Evolutionary conservation across 257 asterid genomes (phyloP).

Genomic region (Euphrasia confusa): DNA sequence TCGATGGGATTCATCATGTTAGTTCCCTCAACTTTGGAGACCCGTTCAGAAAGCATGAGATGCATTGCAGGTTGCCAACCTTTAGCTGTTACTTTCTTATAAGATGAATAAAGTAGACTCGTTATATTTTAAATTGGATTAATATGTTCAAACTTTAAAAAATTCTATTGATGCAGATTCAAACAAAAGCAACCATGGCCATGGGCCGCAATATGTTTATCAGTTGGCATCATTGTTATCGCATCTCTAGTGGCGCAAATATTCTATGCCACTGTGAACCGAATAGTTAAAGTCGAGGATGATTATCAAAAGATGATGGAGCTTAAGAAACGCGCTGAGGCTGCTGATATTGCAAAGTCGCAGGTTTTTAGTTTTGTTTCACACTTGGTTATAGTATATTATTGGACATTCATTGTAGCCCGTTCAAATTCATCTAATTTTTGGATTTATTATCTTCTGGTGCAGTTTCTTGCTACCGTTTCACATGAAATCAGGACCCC

Average conservation of each 20-base stretch:
- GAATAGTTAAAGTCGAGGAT: constrained; percentile 85
- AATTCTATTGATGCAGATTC: constrained; percentile 45
- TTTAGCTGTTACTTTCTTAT: too few relatives aligned
- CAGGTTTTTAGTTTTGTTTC: constrained; percentile 47
- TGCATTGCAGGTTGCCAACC: constrained; percentile 75
- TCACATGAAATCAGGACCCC: constrained; percentile 99
- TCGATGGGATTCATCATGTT: constrained; percentile 50
- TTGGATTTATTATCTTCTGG: constrained; percentile 15
- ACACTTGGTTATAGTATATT: constrained; percentile 1
- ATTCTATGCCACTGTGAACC: constrained; percentile 67
- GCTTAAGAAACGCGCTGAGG: constrained; percentile 88
- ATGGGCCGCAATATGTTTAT: constrained; percentile 53
- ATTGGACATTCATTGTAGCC: not conserved
- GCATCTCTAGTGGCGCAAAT: constrained; percentile 61
- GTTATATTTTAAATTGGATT: too few relatives aligned
- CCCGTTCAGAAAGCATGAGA: constrained; percentile 90
- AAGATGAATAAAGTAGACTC: too few relatives aligned
- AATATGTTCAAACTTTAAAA: too few relatives aligned
- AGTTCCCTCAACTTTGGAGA: constrained; percentile 91
- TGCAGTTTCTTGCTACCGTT: constrained; percentile 98
- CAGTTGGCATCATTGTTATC: constrained; percentile 53
- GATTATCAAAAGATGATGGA: constrained; percentile 67
- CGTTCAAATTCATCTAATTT: not conserved
- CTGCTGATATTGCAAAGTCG: constrained; percentile 89
- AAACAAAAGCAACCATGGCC: constrained; percentile 93